Conservation (phyloP, 192 early-diverging fungal genomes). For the Linnemannia zychae region DNA sequence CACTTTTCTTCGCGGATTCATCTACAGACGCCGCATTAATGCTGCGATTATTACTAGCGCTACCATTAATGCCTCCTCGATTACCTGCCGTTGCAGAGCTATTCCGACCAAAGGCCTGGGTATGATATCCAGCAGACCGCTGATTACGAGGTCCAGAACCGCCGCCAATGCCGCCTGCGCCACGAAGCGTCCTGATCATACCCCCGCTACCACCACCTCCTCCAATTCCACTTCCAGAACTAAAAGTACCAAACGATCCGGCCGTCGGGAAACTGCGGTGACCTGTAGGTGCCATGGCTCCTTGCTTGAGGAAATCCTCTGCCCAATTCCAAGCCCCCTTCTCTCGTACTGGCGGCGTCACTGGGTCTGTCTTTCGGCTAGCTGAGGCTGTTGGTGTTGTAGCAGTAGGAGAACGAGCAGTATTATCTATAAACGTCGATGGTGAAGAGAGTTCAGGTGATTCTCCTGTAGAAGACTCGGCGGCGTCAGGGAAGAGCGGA, state of each 20-base stretch:
- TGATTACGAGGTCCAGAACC: constrained; percentile 7
- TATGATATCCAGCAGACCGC: constrained; percentile 25
- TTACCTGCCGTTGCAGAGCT: too few species aligned
- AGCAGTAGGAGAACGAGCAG: neutral
- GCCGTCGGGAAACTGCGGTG: constrained; percentile 16
- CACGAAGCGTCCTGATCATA: constrained; percentile 19
- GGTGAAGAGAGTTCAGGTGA: neutral
- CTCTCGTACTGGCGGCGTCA: neutral
- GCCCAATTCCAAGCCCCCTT: constrained; percentile 27
- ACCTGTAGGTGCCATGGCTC: constrained; percentile 21
- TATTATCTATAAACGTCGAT: neutral
- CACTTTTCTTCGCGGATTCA: neutral
- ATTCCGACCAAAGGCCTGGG: constrained; percentile 3
- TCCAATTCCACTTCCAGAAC: neutral
- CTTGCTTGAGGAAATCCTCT: constrained; percentile 11
- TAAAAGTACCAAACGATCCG: constrained; percentile 8
- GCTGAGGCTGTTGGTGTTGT: neutral
- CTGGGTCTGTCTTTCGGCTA: neutral
- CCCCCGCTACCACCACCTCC: constrained; percentile 9
- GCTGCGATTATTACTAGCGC: neutral
- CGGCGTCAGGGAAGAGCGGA: constrained; percentile 10
- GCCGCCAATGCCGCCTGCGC: neutral
- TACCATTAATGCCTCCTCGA: neutral
- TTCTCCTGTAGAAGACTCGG: neutral
- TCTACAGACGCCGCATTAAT: neutral